Conservation (phyloP, 805 yeast genomes). For the Diddensiella santjacobensis region DNA sequence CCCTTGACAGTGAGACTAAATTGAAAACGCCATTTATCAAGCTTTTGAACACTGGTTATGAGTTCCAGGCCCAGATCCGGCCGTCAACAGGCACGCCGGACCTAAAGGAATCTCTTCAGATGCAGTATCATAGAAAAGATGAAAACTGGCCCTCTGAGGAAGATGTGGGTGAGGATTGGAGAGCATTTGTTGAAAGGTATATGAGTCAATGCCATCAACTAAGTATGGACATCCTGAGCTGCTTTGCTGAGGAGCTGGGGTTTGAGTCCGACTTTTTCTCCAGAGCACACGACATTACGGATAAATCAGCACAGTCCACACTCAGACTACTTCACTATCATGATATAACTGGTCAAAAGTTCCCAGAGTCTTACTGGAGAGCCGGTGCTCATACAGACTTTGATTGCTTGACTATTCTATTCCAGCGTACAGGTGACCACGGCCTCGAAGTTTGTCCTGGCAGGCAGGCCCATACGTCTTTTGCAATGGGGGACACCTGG, state of each 20-base stretch:
- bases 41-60: not conserved
- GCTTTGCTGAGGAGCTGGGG: not conserved
- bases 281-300: not conserved
- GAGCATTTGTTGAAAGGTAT: not conserved
- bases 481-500: not conserved
- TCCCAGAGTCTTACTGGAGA: not conserved
- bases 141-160: not conserved
- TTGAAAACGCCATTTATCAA: not conserved
- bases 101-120: not conserved
- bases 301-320: not conserved
- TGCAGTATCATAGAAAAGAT: not conserved
- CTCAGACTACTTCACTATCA: not conserved
- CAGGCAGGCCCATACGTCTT: not conserved
- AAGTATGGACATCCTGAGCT: not conserved
- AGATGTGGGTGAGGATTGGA: not conserved
- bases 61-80: not conserved
- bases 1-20: not conserved
- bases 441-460: not conserved
- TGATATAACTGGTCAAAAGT: not conserved
- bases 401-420: not conserved
- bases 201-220: not conserved
- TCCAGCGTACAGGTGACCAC: not conserved
- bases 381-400: not conserved
- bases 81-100: not conserved
- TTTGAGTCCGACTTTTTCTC: not conserved